A percentile compares a stretch with the other conserved stretches of the same genome.
Evolutionary conservation across 108 stramenopile species (phyloP).

Genomic region (Ochromonas danica): DNA sequence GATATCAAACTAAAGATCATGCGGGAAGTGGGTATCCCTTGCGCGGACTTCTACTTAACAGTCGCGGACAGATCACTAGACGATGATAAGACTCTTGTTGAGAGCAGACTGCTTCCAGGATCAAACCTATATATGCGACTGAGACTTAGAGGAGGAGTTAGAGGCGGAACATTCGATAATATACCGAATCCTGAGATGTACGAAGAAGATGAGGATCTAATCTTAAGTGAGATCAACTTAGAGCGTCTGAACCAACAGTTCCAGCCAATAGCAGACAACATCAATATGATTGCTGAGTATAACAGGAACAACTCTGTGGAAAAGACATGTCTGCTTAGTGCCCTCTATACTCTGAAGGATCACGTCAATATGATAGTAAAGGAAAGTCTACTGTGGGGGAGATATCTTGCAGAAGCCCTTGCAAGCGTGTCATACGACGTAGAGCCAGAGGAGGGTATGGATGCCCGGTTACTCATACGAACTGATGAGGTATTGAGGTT

Average conservation of each 20-base stretch:
- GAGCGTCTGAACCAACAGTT: conserved; percentile 14
- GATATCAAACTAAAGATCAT: conserved; percentile 17
- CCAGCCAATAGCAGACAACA: conserved; percentile 14
- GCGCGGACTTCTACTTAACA: conserved; percentile 14
- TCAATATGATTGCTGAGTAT: conserved; percentile 17
- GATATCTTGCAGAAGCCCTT: conserved; percentile 15
- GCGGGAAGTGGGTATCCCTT: conserved; percentile 13
- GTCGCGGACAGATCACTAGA: conserved; percentile 13
- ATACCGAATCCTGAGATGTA: conserved; percentile 15
- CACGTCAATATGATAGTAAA: conserved; percentile 17
- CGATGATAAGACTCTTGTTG: conserved; percentile 15
- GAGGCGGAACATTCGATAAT: conserved; percentile 15
- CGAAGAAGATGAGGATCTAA: conserved; percentile 5
- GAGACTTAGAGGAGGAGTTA: conserved; percentile 15
- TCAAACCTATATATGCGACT: conserved; percentile 16
- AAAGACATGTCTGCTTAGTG: conserved; percentile 10
- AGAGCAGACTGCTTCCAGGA: conserved; percentile 13
- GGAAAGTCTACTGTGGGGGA: conserved; percentile 13
- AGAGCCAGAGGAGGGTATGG: conserved; percentile 8
- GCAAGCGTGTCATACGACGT: conserved; percentile 13
- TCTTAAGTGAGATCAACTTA: conserved; percentile 10
- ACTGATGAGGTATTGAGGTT: conserved; percentile 15
- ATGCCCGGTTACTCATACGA: conserved; percentile 14
- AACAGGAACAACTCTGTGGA: conserved; percentile 15
- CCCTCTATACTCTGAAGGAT: conserved; percentile 15